phyloP scores from a whole-genome alignment of 345 rosid genomes.

The Garcia nutans region DNA sequence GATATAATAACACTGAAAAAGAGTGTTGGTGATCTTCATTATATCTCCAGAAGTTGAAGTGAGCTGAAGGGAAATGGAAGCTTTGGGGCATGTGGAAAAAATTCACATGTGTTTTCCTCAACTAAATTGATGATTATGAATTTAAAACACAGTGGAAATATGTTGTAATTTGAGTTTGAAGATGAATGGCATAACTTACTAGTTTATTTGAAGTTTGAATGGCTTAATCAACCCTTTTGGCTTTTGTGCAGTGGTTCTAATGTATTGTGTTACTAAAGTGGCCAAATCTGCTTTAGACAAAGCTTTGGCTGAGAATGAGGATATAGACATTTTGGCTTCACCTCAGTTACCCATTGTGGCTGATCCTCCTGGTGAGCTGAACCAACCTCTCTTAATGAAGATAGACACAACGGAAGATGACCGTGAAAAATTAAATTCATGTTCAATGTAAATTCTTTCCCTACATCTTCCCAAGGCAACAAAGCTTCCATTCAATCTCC shows the following conservation, averaged over 20 bases:
- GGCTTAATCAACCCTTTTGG: neutral
- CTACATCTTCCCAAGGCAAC: conserved; percentile 8
- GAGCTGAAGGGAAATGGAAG: neutral
- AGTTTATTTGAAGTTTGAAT: neutral
- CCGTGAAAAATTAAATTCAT: conserved; percentile 39
- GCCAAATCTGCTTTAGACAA: conserved; percentile 81
- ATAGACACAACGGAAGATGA: conserved; percentile 47
- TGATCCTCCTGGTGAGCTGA: conserved; percentile 47
- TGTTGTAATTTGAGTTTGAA: neutral
- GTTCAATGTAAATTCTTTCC: conserved; percentile 43
- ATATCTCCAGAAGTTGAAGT: neutral
- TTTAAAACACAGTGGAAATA: neutral
- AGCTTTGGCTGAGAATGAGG: conserved; percentile 89
- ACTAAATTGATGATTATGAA: neutral
- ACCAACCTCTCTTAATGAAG: conserved; percentile 73
- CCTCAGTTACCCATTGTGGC: conserved; percentile 44
- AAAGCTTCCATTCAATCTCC: conserved; percentile 1
- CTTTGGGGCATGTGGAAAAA: neutral
- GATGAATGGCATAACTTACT: neutral
- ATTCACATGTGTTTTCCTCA: neutral
- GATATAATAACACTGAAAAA: neutral
- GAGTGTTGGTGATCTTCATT: neutral
- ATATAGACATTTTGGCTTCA: conserved; percentile 37
- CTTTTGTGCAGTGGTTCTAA: conserved; percentile 62
- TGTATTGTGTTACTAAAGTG: conserved; percentile 70